phyloP scores from a whole-genome alignment of 2,329 filamentous ascomycete species.

The Hirsutella rhossiliensis region DNA sequence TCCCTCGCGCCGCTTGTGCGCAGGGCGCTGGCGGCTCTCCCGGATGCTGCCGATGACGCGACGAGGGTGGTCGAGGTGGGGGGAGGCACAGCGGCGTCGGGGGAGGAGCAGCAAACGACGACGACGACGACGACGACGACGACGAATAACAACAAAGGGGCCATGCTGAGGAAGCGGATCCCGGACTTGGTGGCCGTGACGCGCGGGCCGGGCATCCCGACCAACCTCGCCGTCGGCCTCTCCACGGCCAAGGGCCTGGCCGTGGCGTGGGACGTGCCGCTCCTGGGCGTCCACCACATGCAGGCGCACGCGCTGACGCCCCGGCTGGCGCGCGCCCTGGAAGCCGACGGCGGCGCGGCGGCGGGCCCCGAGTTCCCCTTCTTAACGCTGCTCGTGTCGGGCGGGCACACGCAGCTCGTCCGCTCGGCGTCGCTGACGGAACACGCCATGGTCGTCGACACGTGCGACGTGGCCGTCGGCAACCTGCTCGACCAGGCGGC shows the following conservation, averaged over 20 bases:
- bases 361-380: conserved; percentile 54
- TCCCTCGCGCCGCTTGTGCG: conserved; percentile 57
- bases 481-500: conserved; percentile 84
- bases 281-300: conserved; percentile 92
- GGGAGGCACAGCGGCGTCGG: not conserved
- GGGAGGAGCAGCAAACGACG: not conserved
- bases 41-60: conserved; percentile 8
- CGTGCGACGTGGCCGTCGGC: conserved; percentile 75
- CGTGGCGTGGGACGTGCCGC: conserved; percentile 68
- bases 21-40: conserved; percentile 46
- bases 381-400: conserved; percentile 77
- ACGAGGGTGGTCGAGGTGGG: not conserved
- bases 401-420: conserved; percentile 82
- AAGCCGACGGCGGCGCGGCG: conserved; percentile 8
- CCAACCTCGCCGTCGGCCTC: conserved; percentile 66
- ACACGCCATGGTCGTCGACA: conserved; percentile 62
- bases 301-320: conserved; percentile 90
- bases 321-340: conserved; percentile 56
- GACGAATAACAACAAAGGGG: conserved; percentile 7
- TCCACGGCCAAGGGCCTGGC: conserved; percentile 81
- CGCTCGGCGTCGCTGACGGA: conserved; percentile 55
- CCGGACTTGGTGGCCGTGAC: conserved; percentile 86
- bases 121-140: conserved; percentile 9
- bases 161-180: conserved; percentile 10
- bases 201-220: conserved; percentile 77